Percentiles rank a stretch among this genome's conserved stretches.
phyloP scores from a whole-genome alignment of 1,284 basidiomycete species.

The Cutaneotrichosporon sp. region DNA sequence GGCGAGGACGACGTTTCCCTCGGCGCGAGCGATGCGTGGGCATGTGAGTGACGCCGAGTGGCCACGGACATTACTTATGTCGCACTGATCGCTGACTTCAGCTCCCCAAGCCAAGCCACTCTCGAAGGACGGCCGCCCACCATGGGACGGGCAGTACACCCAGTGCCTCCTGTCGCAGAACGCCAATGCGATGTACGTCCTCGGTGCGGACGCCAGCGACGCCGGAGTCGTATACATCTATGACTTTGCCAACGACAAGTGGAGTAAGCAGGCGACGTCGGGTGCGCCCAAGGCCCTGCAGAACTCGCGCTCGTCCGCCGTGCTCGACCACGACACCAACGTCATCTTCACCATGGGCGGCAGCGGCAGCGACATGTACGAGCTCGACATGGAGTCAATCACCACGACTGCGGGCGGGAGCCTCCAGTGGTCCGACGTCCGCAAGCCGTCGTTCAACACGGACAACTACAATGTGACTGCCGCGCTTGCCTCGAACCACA shows the following conservation, averaged over 20 bases:
- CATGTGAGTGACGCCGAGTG: constrained; percentile 32
- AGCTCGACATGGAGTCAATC: constrained; percentile 61
- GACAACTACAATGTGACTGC: constrained; percentile 33
- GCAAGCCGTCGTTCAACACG: constrained; percentile 54
- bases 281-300: constrained; percentile 33
- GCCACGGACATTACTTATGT: no score
- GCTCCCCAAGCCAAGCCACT: constrained; percentile 33
- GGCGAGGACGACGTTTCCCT: constrained; percentile 45
- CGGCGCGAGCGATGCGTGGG: constrained; percentile 37
- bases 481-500: constrained; percentile 44
- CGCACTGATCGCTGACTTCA: constrained; percentile 12
- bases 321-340: constrained; percentile 85
- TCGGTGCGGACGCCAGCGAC: constrained; percentile 65
- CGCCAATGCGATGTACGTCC: constrained; percentile 62
- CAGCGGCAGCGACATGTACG: constrained; percentile 48
- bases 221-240: constrained; percentile 53
- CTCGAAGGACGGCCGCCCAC: constrained; percentile 41
- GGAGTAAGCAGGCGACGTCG: constrained; percentile 46
- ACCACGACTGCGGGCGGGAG: constrained; percentile 56
- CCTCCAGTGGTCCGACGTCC: constrained; percentile 60
- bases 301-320: constrained; percentile 49
- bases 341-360: constrained; percentile 56
- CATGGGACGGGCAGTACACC: constrained; percentile 45
- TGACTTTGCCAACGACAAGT: constrained; percentile 41
- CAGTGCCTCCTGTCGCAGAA: constrained; percentile 47